These are phyloP conservation scores for Kodamaea sp. DNA, from an alignment of 1,139 yeast genomes.

Conservation along the genomic window DNA sequence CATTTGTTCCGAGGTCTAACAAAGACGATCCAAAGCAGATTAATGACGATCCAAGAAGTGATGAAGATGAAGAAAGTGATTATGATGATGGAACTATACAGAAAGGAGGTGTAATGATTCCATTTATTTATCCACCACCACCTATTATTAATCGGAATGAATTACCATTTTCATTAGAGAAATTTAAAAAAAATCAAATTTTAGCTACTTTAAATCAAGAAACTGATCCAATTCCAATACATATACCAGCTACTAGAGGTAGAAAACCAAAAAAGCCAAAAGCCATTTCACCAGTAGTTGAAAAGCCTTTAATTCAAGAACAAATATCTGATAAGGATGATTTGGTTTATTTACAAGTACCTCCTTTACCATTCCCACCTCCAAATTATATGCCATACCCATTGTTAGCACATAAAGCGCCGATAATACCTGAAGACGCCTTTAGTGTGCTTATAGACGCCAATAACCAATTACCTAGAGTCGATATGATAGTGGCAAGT, in stretches of 20 bases:
- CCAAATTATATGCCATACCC: conserved; percentile 51
- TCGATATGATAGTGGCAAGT: conserved; percentile 48
- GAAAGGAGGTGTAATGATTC: conserved; percentile 40
- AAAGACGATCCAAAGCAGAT: conserved; percentile 8
- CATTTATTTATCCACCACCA: conserved; percentile 46
- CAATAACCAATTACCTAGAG: conserved; percentile 34
- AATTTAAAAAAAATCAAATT: conserved; percentile 8
- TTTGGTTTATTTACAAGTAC: conserved; percentile 22
- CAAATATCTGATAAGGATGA: not conserved
- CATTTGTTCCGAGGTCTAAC: conserved; percentile 17
- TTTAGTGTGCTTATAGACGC: conserved; percentile 38
- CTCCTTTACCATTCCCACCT: conserved; percentile 49
- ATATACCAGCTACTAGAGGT: conserved; percentile 10
- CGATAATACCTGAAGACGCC: conserved; percentile 37
- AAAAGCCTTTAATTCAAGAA: not conserved
- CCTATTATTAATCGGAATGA: conserved; percentile 29
- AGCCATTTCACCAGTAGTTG: not conserved
- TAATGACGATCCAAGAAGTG: conserved; percentile 8
- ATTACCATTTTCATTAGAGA: conserved; percentile 21
- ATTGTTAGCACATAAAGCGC: conserved; percentile 33
- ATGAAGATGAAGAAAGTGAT: conserved; percentile 12
- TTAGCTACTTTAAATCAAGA: conserved; percentile 3
- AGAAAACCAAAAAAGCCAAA: conserved; percentile 9
- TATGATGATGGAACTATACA: conserved; percentile 1
- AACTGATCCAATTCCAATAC: not conserved